phyloP scores from a whole-genome alignment of 192 early-diverging fungal species.

The Funneliformis geosporum region DNA sequence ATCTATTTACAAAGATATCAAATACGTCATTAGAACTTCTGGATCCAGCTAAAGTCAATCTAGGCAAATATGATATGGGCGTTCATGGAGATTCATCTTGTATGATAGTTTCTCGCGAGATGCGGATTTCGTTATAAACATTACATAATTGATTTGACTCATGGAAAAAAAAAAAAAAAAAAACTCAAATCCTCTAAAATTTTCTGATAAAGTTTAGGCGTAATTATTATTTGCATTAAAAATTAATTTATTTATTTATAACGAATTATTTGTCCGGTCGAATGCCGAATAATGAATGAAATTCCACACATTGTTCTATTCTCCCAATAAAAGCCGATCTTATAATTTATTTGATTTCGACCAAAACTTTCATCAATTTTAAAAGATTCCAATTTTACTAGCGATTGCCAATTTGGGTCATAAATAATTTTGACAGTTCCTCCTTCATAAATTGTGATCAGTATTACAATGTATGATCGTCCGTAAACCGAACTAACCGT shows the following conservation, averaged over 20 bases:
- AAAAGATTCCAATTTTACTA: not conserved
- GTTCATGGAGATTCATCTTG: too few relatives aligned
- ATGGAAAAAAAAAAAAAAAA: not conserved
- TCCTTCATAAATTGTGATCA: not conserved
- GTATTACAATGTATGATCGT: not conserved
- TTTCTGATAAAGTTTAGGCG: not conserved
- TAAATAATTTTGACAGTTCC: not conserved
- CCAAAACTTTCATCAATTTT: too few relatives aligned
- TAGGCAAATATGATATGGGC: too few relatives aligned
- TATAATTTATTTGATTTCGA: not conserved
- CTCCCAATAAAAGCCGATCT: not conserved
- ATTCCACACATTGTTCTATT: not conserved
- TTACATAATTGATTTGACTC: too few relatives aligned
- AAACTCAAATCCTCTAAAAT: not conserved
- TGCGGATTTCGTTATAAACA: too few relatives aligned
- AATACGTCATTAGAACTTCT: too few relatives aligned
- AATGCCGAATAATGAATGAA: not conserved
- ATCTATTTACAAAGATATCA: not conserved
- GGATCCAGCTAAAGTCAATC: too few relatives aligned
- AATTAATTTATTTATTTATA: not conserved
- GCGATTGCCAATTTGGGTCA: not conserved
- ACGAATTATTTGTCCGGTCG: not conserved
- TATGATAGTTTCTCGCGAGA: too few relatives aligned
- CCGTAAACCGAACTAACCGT: not conserved
- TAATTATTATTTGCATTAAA: not conserved